Evolutionary conservation across 768 basidiomycete species (phyloP).

Genomic region (Macrocybe gigantea): DNA sequence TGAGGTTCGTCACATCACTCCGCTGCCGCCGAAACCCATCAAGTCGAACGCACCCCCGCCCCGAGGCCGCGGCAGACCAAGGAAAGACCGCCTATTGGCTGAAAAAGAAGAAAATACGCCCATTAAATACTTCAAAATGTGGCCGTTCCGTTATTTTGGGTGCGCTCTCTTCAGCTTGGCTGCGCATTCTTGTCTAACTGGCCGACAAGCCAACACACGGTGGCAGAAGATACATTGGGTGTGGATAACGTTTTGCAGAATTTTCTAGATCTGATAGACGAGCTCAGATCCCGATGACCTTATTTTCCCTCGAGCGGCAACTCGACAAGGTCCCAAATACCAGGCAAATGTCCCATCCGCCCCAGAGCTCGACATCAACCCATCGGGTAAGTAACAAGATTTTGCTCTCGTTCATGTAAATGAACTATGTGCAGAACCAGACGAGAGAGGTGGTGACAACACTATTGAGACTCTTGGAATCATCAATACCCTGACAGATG

Average conservation of each 20-base stretch:
- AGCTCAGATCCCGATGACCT: conserved; percentile 87
- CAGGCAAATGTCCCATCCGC: conserved; percentile 58
- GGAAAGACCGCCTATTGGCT: conserved; percentile 67
- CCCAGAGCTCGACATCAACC: conserved; percentile 33
- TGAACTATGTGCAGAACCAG: conserved; percentile 38
- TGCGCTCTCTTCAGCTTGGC: conserved; percentile 29
- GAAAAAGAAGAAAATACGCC: conserved; percentile 74
- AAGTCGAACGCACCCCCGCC: conserved; percentile 72
- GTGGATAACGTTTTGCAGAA: conserved; percentile 17
- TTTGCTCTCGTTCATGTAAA: neutral
- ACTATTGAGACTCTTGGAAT: conserved; percentile 70
- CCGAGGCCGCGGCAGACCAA: conserved; percentile 68
- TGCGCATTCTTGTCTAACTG: conserved; percentile 3
- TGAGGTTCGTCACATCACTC: conserved; percentile 56
- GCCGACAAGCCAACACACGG: conserved; percentile 68
- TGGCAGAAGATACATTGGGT: conserved; percentile 91
- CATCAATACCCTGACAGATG: conserved; percentile 56
- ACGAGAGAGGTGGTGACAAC: conserved; percentile 62
- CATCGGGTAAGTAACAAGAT: conserved; percentile 27
- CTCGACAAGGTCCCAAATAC: conserved; percentile 84
- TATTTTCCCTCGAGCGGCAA: conserved; percentile 91
- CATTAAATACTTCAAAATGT: conserved; percentile 85
- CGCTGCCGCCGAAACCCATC: conserved; percentile 36
- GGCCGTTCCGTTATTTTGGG: conserved; percentile 98
- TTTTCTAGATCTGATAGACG: conserved; percentile 11